phyloP scores from a whole-genome alignment of 495 filamentous ascomycete species.

The Hypomontagnella submonticulosa region DNA sequence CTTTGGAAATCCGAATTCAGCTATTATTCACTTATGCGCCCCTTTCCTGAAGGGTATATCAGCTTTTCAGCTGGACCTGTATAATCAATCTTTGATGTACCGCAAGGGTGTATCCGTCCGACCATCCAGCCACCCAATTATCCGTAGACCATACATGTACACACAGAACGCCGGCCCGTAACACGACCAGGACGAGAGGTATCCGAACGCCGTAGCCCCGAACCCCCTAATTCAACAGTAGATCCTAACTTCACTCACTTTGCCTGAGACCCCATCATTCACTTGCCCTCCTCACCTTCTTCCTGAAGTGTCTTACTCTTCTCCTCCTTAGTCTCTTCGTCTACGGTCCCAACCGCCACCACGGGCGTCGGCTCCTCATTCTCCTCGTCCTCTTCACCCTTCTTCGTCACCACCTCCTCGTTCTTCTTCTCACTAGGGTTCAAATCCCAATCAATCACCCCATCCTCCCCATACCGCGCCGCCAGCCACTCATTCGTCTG shows the following conservation, averaged over 20 bases:
- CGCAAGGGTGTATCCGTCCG: conserved; percentile 10
- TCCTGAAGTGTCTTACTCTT: conserved; percentile 42
- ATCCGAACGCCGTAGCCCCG: conserved; percentile 18
- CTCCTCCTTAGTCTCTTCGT: conserved; percentile 29
- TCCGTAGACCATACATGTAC: not conserved
- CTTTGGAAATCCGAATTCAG: too few species aligned
- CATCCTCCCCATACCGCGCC: conserved; percentile 77
- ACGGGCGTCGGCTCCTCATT: conserved; percentile 18
- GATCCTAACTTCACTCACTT: not conserved
- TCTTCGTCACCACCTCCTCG: conserved; percentile 15
- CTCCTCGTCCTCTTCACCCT: conserved; percentile 23
- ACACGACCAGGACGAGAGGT: conserved; percentile 13
- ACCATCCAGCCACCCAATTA: not conserved
- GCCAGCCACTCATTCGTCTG: conserved; percentile 91
- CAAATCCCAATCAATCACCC: conserved; percentile 89
- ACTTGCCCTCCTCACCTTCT: conserved; percentile 33
- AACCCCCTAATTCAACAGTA: not conserved
- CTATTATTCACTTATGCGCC: conserved; percentile 16
- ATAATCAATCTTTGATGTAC: conserved; percentile 28
- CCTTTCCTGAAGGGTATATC: conserved; percentile 15
- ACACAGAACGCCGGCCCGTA: conserved; percentile 24
- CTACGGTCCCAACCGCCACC: conserved; percentile 32
- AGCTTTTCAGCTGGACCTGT: conserved; percentile 5
- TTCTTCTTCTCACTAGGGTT: conserved; percentile 49
- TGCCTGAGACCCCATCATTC: not conserved